Percentiles rank a stretch among this genome's conserved stretches.
phyloP scores from a whole-genome alignment of 495 filamentous ascomycete species.

The Hypoxylon lienhwacheense region DNA sequence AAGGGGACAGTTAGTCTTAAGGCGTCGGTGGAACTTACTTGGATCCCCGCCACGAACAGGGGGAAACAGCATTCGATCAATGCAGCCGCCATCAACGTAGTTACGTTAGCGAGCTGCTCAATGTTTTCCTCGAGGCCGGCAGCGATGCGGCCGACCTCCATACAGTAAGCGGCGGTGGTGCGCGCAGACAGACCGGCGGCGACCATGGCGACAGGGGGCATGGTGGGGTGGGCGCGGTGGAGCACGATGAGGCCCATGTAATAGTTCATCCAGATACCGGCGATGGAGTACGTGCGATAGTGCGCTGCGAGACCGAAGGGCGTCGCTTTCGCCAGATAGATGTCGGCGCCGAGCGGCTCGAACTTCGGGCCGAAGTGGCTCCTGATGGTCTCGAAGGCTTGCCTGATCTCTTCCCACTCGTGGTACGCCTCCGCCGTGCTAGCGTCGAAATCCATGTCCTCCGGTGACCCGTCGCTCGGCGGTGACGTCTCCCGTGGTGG shows the following conservation, averaged over 20 bases:
- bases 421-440: constrained; percentile 68
- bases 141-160: constrained; percentile 76
- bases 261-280: constrained; percentile 80
- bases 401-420: constrained; percentile 77
- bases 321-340: constrained; percentile 55
- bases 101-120: constrained; percentile 61
- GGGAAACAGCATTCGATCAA: constrained; percentile 78
- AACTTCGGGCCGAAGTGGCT: constrained; percentile 73
- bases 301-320: constrained; percentile 84
- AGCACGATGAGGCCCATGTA: constrained; percentile 79
- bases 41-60: constrained; percentile 82
- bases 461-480: constrained; percentile 34
- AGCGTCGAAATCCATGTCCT: constrained; percentile 55
- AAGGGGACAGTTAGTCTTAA: background rate
- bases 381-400: constrained; percentile 68
- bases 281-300: constrained; percentile 84
- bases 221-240: constrained; percentile 76
- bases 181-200: constrained; percentile 72
- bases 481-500: constrained; percentile 45
- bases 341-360: constrained; percentile 73
- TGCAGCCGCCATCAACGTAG: constrained; percentile 77
- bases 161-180: constrained; percentile 68
- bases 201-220: constrained; percentile 90
- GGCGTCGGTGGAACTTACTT: constrained; percentile 43
- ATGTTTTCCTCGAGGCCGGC: constrained; percentile 75